Conservation (phyloP, 371 early-diverging fungal species). For the Dichotomocladium elegans region DNA sequence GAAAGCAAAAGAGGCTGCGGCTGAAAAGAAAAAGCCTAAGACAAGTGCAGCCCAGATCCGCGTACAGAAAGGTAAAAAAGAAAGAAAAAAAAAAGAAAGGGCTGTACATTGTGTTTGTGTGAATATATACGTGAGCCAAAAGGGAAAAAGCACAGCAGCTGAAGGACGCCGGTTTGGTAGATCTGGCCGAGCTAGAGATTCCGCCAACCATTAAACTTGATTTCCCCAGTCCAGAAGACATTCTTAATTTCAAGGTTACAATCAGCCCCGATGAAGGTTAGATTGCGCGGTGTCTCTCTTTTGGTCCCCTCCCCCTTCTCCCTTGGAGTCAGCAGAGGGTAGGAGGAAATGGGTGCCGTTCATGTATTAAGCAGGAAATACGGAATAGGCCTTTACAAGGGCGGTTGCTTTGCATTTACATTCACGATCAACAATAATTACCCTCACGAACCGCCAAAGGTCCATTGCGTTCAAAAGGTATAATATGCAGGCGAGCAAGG, state of each 20-base stretch:
- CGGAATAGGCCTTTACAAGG: slow-evolving; percentile 82
- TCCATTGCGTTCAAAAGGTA: slow-evolving; percentile 91
- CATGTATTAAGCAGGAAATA: not conserved
- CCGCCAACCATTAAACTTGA: slow-evolving; percentile 75
- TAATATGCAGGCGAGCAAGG: not conserved
- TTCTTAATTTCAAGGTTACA: slow-evolving; percentile 78
- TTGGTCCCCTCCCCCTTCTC: too few relatives aligned
- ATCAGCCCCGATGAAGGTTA: slow-evolving; percentile 91
- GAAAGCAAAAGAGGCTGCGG: slow-evolving; percentile 76
- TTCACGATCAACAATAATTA: slow-evolving; percentile 92
- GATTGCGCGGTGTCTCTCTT: not conserved
- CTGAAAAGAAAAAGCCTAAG: slow-evolving; percentile 78
- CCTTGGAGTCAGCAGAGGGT: too few relatives aligned
- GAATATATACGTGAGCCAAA: not conserved
- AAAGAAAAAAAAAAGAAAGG: too few relatives aligned
- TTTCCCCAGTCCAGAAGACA: slow-evolving; percentile 79
- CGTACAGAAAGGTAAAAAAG: slow-evolving; percentile 82
- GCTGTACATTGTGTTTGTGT: too few relatives aligned
- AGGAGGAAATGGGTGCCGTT: not conserved
- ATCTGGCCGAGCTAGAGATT: slow-evolving; percentile 82
- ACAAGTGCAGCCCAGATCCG: slow-evolving; percentile 87
- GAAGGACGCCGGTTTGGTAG: slow-evolving; percentile 19
- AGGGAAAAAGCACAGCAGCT: not conserved
- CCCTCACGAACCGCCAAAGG: slow-evolving; percentile 99
- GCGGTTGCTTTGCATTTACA: slow-evolving; percentile 90